phyloP scores from a whole-genome alignment of 805 yeast species.

The Candida germanica region DNA sequence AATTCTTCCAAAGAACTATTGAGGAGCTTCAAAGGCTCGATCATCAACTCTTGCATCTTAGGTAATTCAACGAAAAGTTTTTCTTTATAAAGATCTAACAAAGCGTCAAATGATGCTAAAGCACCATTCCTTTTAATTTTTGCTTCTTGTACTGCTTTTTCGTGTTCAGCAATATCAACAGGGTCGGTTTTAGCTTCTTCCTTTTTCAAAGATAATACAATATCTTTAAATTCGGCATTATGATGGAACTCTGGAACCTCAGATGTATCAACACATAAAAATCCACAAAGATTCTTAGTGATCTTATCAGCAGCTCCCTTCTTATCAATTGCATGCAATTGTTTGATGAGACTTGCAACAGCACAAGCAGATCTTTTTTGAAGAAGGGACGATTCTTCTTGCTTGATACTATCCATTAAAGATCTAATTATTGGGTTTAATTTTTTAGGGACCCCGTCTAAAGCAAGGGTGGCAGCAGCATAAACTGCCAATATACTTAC shows the following conservation, averaged over 20 bases:
- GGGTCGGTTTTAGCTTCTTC: constrained; percentile 70
- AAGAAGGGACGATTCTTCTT: constrained; percentile 61
- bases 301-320: constrained; percentile 82
- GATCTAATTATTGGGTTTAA: constrained; percentile 85
- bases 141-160: constrained; percentile 67
- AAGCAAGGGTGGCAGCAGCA: constrained; percentile 68
- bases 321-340: constrained; percentile 56
- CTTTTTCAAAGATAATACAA: constrained; percentile 70
- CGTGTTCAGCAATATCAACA: constrained; percentile 57
- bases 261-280: constrained; percentile 90
- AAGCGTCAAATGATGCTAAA: constrained; percentile 57
- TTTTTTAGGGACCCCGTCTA: constrained; percentile 76
- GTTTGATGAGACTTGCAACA: constrained; percentile 59
- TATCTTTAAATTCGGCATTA: constrained; percentile 50
- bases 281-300: constrained; percentile 85
- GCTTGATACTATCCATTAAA: constrained; percentile 87
- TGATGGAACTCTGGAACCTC: constrained; percentile 91
- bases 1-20: constrained; percentile 26
- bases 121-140: constrained; percentile 85
- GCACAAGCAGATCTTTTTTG: constrained; percentile 73
- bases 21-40: constrained; percentile 56
- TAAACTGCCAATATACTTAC: constrained; percentile 66
- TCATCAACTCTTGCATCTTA: constrained; percentile 59
- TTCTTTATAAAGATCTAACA: constrained; percentile 52
- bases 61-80: constrained; percentile 60